Percentiles rank a stretch among this genome's conserved stretches.
Evolutionary conservation across 805 yeast genomes (phyloP).

Genomic region (Pichia californica): DNA sequence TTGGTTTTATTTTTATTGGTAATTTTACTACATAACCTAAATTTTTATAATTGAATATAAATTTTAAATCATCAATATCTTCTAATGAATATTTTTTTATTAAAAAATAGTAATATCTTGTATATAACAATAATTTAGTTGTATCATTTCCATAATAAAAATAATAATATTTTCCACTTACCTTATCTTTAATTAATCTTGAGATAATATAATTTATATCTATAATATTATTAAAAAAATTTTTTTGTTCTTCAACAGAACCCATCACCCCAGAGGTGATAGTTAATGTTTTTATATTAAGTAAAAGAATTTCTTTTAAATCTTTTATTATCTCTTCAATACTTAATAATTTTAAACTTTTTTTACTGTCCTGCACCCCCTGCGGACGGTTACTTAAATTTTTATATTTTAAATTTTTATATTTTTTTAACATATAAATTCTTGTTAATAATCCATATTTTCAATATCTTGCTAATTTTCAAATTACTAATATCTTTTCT

Average conservation of each 20-base stretch:
- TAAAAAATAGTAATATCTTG: background rate
- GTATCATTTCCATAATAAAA: background rate
- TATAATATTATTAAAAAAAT: too few relatives aligned
- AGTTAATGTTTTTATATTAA: background rate
- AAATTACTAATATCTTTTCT: background rate
- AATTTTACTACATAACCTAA: background rate
- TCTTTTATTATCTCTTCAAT: background rate
- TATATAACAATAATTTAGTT: background rate
- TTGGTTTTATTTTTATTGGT: background rate
- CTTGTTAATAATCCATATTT: background rate
- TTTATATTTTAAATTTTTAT: too few relatives aligned
- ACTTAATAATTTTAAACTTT: background rate
- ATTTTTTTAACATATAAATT: too few relatives aligned
- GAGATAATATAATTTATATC: background rate
- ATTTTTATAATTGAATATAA: too few relatives aligned
- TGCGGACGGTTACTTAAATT: background rate
- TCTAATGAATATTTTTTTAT: background rate
- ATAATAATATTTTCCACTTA: background rate
- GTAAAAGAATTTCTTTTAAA: background rate
- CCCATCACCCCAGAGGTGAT: too few relatives aligned
- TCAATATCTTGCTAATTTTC: background rate
- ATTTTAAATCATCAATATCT: background rate
- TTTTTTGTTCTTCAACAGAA: background rate
- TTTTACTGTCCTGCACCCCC: too few relatives aligned
- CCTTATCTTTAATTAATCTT: background rate